phyloP scores from a whole-genome alignment of 805 yeast species.

The Yarrowia porcina region DNA sequence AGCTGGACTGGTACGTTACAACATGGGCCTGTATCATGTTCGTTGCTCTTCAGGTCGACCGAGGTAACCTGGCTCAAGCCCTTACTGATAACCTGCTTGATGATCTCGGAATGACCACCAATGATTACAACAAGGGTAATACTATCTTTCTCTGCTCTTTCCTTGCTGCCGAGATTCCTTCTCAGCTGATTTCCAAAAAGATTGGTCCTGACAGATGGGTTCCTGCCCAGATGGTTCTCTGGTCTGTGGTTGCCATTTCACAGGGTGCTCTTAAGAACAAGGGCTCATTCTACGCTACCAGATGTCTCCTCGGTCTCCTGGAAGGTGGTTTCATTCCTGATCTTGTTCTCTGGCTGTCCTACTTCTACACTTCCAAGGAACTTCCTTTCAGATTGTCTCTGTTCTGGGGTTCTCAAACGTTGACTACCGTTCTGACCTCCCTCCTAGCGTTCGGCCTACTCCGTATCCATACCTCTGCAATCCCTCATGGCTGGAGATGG shows the following conservation, averaged over 20 bases:
- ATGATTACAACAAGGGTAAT: constrained; percentile 58
- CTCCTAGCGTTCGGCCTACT: constrained; percentile 54
- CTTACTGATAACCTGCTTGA: constrained; percentile 53
- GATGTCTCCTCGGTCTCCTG: constrained; percentile 53
- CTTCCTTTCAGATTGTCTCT: constrained; percentile 55
- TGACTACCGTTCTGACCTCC: constrained; percentile 47
- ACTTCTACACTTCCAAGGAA: constrained; percentile 60
- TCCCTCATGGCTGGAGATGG: constrained; percentile 57
- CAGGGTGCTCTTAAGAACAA: constrained; percentile 48
- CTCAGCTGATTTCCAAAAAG: constrained; percentile 60
- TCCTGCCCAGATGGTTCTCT: constrained; percentile 54
- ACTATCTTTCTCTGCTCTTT: constrained; percentile 56
- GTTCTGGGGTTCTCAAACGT: constrained; percentile 56
- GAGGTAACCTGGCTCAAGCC: constrained; percentile 57
- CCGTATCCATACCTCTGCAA: constrained; percentile 33
- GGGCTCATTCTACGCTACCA: constrained; percentile 46
- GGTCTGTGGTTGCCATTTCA: constrained; percentile 55
- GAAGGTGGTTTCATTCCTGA: constrained; percentile 74
- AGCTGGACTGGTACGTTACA: constrained; percentile 54
- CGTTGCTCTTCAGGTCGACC: constrained; percentile 55
- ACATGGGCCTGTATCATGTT: constrained; percentile 60
- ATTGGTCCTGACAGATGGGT: constrained; percentile 65
- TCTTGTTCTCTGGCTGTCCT: constrained; percentile 58
- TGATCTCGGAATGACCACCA: constrained; percentile 52
- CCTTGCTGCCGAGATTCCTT: constrained; percentile 62